Evolutionary conservation across 2,329 filamentous ascomycete species (phyloP).

Genomic region (Ceratocystis papillata): DNA sequence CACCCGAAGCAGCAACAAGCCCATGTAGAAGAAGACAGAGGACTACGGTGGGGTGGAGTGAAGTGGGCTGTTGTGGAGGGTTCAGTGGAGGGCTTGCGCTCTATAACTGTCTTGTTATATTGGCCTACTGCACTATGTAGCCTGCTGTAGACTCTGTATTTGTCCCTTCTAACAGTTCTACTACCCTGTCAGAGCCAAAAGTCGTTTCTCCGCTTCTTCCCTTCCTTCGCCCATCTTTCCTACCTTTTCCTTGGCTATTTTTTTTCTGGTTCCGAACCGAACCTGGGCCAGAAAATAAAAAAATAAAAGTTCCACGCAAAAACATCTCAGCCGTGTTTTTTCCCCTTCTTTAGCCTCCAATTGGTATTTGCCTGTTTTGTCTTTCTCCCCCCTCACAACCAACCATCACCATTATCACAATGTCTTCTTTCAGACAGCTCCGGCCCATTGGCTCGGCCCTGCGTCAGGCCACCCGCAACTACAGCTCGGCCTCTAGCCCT

Average conservation of each 20-base stretch:
- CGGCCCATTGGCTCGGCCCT: conserved; percentile 57
- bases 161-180: not conserved
- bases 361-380: conserved; percentile 23
- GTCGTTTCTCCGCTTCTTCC: conserved; percentile 23
- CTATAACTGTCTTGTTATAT: too few species aligned
- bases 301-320: conserved; percentile 9
- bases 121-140: not conserved
- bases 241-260: conserved; percentile 17
- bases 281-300: conserved; percentile 1
- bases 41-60: too few species aligned
- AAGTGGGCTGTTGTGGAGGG: too few species aligned
- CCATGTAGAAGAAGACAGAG: too few species aligned
- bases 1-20: too few species aligned
- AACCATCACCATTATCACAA: conserved; percentile 36
- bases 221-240: conserved; percentile 15
- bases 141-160: not conserved
- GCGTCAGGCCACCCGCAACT: conserved; percentile 58
- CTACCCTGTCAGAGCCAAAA: not conserved
- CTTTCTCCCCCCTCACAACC: conserved; percentile 15
- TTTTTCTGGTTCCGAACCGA: conserved; percentile 13
- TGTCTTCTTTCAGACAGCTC: conserved; percentile 74
- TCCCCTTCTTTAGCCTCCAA: conserved; percentile 19
- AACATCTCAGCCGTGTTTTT: conserved; percentile 17
- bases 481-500: conserved; percentile 59
- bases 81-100: not conserved